Conservation (phyloP, 2,329 filamentous ascomycete species). For the Botryotinia convoluta region DNA sequence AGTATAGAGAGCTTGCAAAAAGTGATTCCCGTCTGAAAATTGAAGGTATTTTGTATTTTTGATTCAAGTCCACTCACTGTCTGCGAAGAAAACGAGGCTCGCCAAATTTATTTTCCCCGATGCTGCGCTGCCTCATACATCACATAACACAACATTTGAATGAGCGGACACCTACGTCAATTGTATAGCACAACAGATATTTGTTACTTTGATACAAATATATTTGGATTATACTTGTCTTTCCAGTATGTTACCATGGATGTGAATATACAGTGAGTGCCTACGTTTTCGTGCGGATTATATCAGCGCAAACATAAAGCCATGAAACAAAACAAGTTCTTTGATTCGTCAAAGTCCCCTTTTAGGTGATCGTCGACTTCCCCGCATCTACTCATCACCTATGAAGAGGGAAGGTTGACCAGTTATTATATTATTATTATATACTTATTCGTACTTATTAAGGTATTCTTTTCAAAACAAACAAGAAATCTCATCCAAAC, state of each 20-base stretch:
- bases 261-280: neutral
- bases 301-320: neutral
- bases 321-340: neutral
- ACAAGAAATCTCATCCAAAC: neutral
- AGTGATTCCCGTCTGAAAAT: neutral
- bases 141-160: conserved; percentile 1
- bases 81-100: conserved; percentile 9
- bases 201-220: neutral
- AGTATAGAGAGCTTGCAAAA: neutral
- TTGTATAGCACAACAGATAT: neutral
- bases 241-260: neutral
- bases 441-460: neutral
- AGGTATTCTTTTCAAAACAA: neutral
- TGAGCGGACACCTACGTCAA: neutral
- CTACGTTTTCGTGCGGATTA: neutral
- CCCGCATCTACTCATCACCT: conserved; percentile 1
- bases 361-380: conserved; percentile 10
- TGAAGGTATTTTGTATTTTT: neutral
- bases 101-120: conserved; percentile 7
- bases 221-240: neutral
- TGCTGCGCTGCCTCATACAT: neutral
- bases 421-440: neutral
- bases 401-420: neutral
- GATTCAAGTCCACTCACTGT: neutral
- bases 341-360: neutral